phyloP scores from a whole-genome alignment of 192 early-diverging fungal species.

The Coemansia sp. region DNA sequence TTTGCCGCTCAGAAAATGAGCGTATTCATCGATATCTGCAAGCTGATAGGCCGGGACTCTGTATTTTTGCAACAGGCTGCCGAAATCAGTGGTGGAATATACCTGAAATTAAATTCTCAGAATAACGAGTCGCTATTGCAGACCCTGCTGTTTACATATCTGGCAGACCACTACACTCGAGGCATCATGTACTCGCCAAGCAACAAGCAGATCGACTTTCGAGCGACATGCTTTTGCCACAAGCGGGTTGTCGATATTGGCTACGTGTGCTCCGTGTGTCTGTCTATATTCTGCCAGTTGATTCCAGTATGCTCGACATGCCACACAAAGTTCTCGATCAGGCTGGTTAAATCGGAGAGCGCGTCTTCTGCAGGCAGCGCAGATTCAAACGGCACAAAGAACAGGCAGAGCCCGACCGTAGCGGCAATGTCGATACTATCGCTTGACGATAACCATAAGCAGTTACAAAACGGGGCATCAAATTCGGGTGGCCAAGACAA shows the following conservation, averaged over 20 bases:
- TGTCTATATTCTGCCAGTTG: constrained; percentile 80
- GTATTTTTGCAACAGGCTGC: constrained; percentile 93
- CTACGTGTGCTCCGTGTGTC: constrained; percentile 96
- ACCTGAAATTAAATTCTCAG: constrained; percentile 66
- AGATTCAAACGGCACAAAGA: too few species aligned
- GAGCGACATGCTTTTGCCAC: constrained; percentile 97
- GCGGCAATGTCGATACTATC: too few species aligned
- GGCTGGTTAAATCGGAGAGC: constrained; percentile 17
- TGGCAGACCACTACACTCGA: constrained; percentile 77
- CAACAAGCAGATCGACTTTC: constrained; percentile 83
- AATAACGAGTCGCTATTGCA: constrained; percentile 69
- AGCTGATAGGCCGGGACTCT: constrained; percentile 69
- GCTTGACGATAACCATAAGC: too few species aligned
- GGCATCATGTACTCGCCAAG: constrained; percentile 67
- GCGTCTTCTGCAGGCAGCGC: too few species aligned
- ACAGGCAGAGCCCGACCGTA: too few species aligned
- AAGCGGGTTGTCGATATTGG: constrained; percentile 89
- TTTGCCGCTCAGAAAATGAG: constrained; percentile 93
- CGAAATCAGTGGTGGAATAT: constrained; percentile 82
- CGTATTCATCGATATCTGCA: constrained; percentile 89
- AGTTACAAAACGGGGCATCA: too few species aligned
- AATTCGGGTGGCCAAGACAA: too few species aligned
- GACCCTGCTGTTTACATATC: constrained; percentile 73
- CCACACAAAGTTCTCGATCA: constrained; percentile 71
- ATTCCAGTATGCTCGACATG: constrained; percentile 77